phyloP scores from a whole-genome alignment of 257 asterid genomes.

The Solanum virginianum region DNA sequence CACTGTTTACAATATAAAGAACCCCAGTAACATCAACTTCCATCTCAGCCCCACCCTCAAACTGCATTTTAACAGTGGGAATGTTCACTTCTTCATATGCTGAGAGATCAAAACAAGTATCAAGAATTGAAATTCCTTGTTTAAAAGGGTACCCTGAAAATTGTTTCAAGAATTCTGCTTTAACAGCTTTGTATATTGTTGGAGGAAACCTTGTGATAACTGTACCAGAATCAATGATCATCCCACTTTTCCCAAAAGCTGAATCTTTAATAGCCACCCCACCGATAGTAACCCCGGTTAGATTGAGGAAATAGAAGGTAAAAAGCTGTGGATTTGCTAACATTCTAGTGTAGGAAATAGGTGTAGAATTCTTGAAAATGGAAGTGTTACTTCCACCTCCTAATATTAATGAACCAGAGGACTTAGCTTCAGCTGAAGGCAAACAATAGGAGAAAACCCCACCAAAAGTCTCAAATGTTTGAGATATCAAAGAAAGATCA shows the following conservation, averaged over 20 bases:
- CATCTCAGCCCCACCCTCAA: conserved; percentile 56
- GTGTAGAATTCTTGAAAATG: conserved; percentile 38
- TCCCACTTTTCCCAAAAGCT: conserved; percentile 24
- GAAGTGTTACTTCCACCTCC: conserved; percentile 28
- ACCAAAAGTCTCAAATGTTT: conserved; percentile 36
- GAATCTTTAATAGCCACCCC: conserved; percentile 33
- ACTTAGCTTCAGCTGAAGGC: conserved; percentile 33
- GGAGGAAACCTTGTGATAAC: conserved; percentile 79
- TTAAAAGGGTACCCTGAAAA: conserved; percentile 56
- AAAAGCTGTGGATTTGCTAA: conserved; percentile 35
- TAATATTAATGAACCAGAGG: conserved; percentile 57
- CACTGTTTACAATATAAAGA: conserved; percentile 48
- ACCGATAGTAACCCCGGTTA: conserved; percentile 54
- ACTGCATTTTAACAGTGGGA: conserved; percentile 49
- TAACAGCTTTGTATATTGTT: conserved; percentile 39
- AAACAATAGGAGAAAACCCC: conserved; percentile 81
- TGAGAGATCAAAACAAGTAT: conserved; percentile 69
- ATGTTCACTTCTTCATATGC: conserved; percentile 51
- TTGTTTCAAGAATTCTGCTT: conserved; percentile 63
- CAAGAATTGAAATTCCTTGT: conserved; percentile 58
- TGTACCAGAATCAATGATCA: conserved; percentile 73
- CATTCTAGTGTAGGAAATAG: conserved; percentile 50
- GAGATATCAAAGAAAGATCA: conserved; percentile 57
- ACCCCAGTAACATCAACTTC: conserved; percentile 60
- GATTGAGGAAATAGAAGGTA: conserved; percentile 54